A percentile compares a stretch with the other conserved stretches of the same genome.
These are phyloP conservation scores for Trifolium pratense DNA, from an alignment of 306 rosid species.

Conservation along the genomic window DNA sequence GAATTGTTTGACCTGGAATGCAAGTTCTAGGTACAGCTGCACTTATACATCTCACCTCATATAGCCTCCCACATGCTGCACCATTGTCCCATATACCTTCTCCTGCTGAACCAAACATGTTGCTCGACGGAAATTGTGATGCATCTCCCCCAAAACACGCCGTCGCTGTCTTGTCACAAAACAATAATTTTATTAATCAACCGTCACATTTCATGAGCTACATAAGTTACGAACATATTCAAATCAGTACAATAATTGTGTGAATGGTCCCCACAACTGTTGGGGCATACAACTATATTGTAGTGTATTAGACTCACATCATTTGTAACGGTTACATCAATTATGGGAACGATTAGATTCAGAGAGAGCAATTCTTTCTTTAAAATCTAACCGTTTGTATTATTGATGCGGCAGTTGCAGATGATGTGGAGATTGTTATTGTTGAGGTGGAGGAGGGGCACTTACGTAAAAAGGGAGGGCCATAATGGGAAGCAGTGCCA, in stretches of 20 bases:
- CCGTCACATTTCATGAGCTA: background rate
- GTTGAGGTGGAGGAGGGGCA: background rate
- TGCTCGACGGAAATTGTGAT: slow-evolving; percentile 58
- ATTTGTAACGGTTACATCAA: background rate
- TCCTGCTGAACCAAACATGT: slow-evolving; percentile 75
- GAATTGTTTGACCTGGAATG: slow-evolving; percentile 56
- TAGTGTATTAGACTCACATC: background rate
- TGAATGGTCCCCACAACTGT: no score
- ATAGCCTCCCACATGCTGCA: slow-evolving; percentile 80
- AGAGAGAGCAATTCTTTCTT: no score
- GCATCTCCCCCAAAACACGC: slow-evolving; percentile 56
- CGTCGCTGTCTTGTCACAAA: slow-evolving; percentile 51
- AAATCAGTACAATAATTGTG: no score
- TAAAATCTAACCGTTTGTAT: background rate
- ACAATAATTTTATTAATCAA: background rate
- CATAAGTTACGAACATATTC: no score
- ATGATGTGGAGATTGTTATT: background rate
- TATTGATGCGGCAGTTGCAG: background rate
- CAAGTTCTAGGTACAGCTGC: slow-evolving; percentile 55
- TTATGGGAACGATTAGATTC: background rate
- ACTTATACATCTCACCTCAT: slow-evolving; percentile 73
- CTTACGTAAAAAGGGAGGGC: slow-evolving; percentile 71
- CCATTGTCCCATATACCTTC: slow-evolving; percentile 95
- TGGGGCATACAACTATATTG: no score
- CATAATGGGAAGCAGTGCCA: slow-evolving; percentile 64